phyloP scores from a whole-genome alignment of 2,329 filamentous ascomycete genomes.

The Scedosporium aurantiacum region DNA sequence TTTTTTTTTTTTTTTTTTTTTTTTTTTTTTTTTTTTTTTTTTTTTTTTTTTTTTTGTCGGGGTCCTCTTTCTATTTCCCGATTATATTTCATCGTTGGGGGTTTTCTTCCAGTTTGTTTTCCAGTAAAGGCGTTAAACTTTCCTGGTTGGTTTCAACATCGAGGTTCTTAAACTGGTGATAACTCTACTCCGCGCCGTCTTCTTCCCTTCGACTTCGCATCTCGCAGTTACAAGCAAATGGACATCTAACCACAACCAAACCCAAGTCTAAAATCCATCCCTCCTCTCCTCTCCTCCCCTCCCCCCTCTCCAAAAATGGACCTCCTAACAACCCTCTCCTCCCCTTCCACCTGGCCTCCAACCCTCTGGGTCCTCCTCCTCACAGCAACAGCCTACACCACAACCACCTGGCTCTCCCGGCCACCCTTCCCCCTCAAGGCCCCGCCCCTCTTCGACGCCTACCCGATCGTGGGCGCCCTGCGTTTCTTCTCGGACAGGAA shows the following conservation, averaged over 20 bases:
- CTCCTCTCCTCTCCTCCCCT: neutral
- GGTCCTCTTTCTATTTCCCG: too few species aligned
- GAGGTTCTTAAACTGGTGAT: too few species aligned
- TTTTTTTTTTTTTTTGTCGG: too few species aligned
- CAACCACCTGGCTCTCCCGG: neutral
- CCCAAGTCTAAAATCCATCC: neutral
- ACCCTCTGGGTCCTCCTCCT: neutral
- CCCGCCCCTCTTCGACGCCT: conserved; percentile 3
- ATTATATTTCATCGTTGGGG: too few species aligned
- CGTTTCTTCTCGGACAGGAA: conserved; percentile 31
- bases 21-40: too few species aligned
- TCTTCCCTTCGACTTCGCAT: too few species aligned
- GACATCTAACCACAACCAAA: neutral
- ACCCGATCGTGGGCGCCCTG: conserved; percentile 1
- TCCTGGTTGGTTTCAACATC: too few species aligned
- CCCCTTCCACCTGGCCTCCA: neutral
- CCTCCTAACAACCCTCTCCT: neutral
- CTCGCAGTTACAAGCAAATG: too few species aligned
- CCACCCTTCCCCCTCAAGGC: conserved; percentile 1
- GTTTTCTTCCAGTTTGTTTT: too few species aligned
- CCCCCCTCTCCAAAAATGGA: neutral
- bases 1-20: too few species aligned
- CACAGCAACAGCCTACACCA: neutral
- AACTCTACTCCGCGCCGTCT: too few species aligned
- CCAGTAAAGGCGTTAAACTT: too few species aligned